Evolutionary conservation across 805 yeast genomes (phyloP), one percentile per base, ranked within the genome.

Genomic region (Suhomyces sp.): DNA sequence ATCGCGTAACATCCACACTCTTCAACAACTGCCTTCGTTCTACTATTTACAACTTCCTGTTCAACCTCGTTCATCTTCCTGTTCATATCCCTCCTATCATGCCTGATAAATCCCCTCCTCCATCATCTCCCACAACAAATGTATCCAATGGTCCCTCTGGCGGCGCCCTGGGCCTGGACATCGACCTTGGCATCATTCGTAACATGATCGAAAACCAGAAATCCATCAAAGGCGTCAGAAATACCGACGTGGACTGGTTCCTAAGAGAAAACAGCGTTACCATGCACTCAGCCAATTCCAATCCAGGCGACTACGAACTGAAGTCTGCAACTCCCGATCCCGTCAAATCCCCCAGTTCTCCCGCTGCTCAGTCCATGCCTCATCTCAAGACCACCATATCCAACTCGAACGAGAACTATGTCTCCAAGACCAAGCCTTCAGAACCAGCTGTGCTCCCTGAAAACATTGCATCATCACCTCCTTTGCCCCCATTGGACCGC

Each of bases 191-290:
- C 2, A 47, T 47, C 16, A 45, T 57, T 21, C 40, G 53, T 23
- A 50, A 44, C 20, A 43, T 57, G 7, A 42, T 56, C 13, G 60
- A 55, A 23, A 45, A 51, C 19, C 51, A 51, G 24, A 44, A 44
- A 6, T 48, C 46, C 22, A 35, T 48, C 13, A 45, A 48, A 12
- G 72, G 68, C 4, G 64, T 71, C 20, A 54, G 61, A 20, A 64
- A 61, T 35, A 56, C 57, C 16, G 78, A 74, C 39, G 68, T 75
- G 15, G 76, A 72, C 46, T 75, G 80, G 80, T 65, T 75, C 38
- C 56, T 75, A 14, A 56, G 78, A 39, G 72, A 65, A 40, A 39
- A 63, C 17, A 31, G 21, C 15, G 39, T 38, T n/a, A 60, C 53
- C 34, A 40, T 57, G 17, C 38, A 44, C 31, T 35, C 39, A 46